These are phyloP conservation scores for Pseudophaeomoniella oleicola DNA, from an alignment of 2,329 filamentous ascomycete genomes.

Conservation along the genomic window DNA sequence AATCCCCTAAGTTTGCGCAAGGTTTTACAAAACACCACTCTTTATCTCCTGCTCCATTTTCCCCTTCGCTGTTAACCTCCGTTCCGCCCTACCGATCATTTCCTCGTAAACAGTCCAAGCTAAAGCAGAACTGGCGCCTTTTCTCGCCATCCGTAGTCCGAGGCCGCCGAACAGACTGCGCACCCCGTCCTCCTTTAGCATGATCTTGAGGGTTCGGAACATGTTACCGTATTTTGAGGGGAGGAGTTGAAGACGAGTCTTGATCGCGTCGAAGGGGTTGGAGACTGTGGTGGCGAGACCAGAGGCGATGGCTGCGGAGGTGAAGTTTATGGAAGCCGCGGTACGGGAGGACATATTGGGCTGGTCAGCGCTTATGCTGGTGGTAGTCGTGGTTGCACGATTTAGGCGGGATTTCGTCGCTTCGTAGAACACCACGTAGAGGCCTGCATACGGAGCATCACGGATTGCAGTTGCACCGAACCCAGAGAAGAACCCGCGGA, in stretches of 20 bases:
- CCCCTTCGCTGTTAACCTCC: slow-evolving; percentile 1
- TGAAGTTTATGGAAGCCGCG: slow-evolving; percentile 62
- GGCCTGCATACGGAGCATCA: slow-evolving; percentile 90
- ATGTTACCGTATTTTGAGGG: slow-evolving; percentile 72
- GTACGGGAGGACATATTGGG: background rate
- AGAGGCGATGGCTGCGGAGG: slow-evolving; percentile 66
- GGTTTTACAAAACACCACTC: too few species aligned
- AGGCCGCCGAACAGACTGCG: slow-evolving; percentile 75
- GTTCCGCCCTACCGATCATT: slow-evolving; percentile 59
- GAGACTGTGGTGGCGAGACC: slow-evolving; percentile 74
- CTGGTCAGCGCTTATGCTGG: slow-evolving; percentile 16
- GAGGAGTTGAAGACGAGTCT: slow-evolving; percentile 86
- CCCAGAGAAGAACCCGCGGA: slow-evolving; percentile 79
- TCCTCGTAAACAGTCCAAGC: slow-evolving; percentile 98
- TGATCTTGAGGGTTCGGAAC: slow-evolving; percentile 57
- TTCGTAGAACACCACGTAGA: slow-evolving; percentile 93
- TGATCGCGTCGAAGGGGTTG: slow-evolving; percentile 93
- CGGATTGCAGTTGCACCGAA: slow-evolving; percentile 87
- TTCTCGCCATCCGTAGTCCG: slow-evolving; percentile 72
- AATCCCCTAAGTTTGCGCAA: too few species aligned
- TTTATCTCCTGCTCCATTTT: background rate
- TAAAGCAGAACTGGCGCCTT: slow-evolving; percentile 84
- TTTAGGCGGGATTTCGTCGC: slow-evolving; percentile 53
- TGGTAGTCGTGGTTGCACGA: slow-evolving; percentile 19
- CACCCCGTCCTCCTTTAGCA: slow-evolving; percentile 69